These are phyloP conservation scores for Penicillium soppii DNA, from an alignment of 495 filamentous ascomycete species.

Conservation along the genomic window DNA sequence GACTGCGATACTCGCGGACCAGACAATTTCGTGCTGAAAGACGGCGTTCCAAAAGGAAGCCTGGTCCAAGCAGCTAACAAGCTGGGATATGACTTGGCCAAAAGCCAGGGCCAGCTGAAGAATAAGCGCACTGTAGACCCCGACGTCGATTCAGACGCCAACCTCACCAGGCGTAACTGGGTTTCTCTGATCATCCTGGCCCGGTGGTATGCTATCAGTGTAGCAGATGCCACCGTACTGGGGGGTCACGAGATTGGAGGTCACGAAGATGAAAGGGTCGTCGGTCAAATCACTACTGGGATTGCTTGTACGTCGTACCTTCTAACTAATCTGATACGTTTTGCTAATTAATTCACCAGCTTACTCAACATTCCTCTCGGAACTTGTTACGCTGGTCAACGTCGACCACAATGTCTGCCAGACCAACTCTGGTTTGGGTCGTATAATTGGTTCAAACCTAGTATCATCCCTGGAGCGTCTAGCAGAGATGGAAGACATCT, in stretches of 20 bases:
- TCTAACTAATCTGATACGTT: slow-evolving; percentile 37
- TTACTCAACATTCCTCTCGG: slow-evolving; percentile 46
- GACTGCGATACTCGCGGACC: slow-evolving; percentile 46
- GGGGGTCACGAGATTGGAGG: slow-evolving; percentile 47
- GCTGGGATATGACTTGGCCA: slow-evolving; percentile 42
- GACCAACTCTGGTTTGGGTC: slow-evolving; percentile 39
- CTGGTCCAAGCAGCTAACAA: slow-evolving; percentile 43
- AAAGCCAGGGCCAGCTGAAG: slow-evolving; percentile 40
- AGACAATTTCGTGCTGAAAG: slow-evolving; percentile 44
- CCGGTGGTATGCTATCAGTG: slow-evolving; percentile 72
- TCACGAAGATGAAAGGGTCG: slow-evolving; percentile 61
- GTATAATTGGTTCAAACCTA: slow-evolving; percentile 39
- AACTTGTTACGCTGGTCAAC: slow-evolving; percentile 37
- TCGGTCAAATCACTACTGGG: slow-evolving; percentile 63
- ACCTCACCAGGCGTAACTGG: slow-evolving; percentile 70
- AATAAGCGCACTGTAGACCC: slow-evolving; percentile 33
- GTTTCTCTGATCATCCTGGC: slow-evolving; percentile 71
- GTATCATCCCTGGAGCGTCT: slow-evolving; percentile 42
- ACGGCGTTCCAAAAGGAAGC: slow-evolving; percentile 42
- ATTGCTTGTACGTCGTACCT: slow-evolving; percentile 65
- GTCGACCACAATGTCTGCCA: slow-evolving; percentile 42
- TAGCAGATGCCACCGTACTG: slow-evolving; percentile 61
- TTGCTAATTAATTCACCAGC: slow-evolving; percentile 29
- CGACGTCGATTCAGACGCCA: slow-evolving; percentile 69
- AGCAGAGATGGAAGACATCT: slow-evolving; percentile 39